Evolutionary conservation across 352 stramenopile species (phyloP), one percentile per base, ranked within the genome.

Genomic region (Pythium aristosporum): DNA sequence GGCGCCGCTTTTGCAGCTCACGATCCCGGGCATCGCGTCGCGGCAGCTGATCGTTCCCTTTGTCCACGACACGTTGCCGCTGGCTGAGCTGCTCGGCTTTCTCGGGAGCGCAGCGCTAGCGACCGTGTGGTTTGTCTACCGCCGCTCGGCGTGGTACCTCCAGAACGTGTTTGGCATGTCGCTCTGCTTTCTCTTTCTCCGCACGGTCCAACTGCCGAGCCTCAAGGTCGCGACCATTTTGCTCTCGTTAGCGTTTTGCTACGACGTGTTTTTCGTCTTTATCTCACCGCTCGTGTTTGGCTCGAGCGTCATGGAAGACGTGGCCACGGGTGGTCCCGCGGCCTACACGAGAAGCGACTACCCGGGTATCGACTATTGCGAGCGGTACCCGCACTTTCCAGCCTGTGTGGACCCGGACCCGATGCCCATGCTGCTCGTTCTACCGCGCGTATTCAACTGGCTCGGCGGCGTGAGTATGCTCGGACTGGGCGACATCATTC

Each of bases 211-310:
- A 66, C 53, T 98, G 10, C 95, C 96, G 36, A 95, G 78, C 39
- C 88, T 98, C 54, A 89, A 91, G 64, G 92, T 98, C 2, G 93
- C 88, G 25, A 83, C 89, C 0, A 73, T 98, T 10, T 55, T 98
- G 34, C 79, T 98, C 36, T 81, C 85, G 15, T 75, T 98, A 34
- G 92, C 93, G 1, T 98, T 98, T 68, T 86, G 88, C 56, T 98
- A 98, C 73, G 95, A 98, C 69, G 94, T 98, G 46, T 98, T 98
- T 69, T 98, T 98, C 72, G 94, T 98, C 37, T 98, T 98, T 75
- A 57, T 98, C 20, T 97, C 90, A 34, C 94, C 95, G 2, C 74
- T 87, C 18, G 73, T 98, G 48, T 96, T 97, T 67, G 82, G 82
- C 11, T 81, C 75, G 32, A 94, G 76, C 43, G 86, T 98, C 44